Percentiles rank a stretch among this genome's conserved stretches.
phyloP scores from a whole-genome alignment of 306 rosid genomes.

The Acacia crassicarpa region DNA sequence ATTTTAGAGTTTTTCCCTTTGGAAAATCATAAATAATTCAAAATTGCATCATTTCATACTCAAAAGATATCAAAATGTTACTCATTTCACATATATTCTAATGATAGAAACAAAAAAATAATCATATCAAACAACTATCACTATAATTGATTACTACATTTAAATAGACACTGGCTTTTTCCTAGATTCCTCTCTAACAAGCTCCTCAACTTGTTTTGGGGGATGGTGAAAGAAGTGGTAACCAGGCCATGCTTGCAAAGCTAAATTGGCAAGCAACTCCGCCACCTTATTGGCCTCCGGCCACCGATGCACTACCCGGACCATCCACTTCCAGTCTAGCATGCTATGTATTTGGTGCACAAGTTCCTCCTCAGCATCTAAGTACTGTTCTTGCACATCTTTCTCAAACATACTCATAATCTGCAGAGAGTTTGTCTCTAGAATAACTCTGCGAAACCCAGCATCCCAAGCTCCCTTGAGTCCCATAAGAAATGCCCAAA shows the following conservation, averaged over 20 bases:
- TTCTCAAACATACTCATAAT: neutral
- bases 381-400: neutral
- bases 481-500: neutral
- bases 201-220: neutral
- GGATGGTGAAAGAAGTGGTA: neutral
- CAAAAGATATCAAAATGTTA: too few relatives aligned
- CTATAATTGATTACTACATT: neutral
- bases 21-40: too few relatives aligned
- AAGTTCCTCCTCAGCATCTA: neutral
- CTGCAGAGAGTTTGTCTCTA: neutral
- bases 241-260: neutral
- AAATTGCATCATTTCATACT: too few relatives aligned
- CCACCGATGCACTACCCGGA: neutral
- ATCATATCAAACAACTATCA: too few relatives aligned
- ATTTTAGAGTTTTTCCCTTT: too few relatives aligned
- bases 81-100: too few relatives aligned
- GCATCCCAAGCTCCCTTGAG: neutral
- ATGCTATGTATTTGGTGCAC: too few relatives aligned
- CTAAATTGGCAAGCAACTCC: neutral
- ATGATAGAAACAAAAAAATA: too few relatives aligned
- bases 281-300: neutral
- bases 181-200: neutral
- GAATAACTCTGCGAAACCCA: neutral
- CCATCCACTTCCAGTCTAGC: neutral
- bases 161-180: neutral